Evolutionary conservation across 208 protist genomes (phyloP).

Genomic region (Acanthamoeba lenticulata): DNA sequence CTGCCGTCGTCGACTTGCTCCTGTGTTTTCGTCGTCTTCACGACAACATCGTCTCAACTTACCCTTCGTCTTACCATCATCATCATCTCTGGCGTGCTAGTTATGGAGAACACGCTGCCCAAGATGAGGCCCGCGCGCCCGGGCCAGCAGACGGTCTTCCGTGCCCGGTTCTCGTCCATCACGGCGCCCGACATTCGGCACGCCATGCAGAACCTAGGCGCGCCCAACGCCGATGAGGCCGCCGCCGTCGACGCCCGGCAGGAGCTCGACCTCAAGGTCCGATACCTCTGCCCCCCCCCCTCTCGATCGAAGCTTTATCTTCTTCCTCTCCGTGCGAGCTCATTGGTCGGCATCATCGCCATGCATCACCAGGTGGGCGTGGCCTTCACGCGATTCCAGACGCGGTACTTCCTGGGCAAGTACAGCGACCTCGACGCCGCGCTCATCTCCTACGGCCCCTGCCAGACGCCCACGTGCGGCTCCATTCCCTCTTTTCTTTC

Average conservation of each 20-base stretch:
- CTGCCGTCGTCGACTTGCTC: conserved; percentile 71
- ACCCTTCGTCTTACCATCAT: no score
- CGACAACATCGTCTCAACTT: no score
- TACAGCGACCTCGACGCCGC: conserved; percentile 70
- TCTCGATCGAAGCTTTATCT: neutral
- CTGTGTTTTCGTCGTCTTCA: no score
- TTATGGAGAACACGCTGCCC: conserved; percentile 78
- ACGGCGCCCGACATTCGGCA: conserved; percentile 90
- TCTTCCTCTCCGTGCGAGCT: neutral
- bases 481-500: neutral
- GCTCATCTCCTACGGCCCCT: conserved; percentile 93
- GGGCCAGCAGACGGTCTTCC: conserved; percentile 87
- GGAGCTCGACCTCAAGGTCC: conserved; percentile 95
- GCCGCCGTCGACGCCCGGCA: conserved; percentile 94
- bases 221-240: conserved; percentile 93
- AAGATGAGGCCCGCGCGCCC: conserved; percentile 61
- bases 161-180: conserved; percentile 89
- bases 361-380: conserved; percentile 87
- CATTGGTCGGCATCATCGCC: no score
- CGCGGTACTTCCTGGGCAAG: conserved; percentile 91
- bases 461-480: conserved; percentile 93
- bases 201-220: conserved; percentile 89
- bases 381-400: conserved; percentile 95
- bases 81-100: no score
- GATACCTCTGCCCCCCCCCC: neutral